phyloP scores from a whole-genome alignment of 2,329 filamentous ascomycete genomes.

The Nemania sp. region DNA sequence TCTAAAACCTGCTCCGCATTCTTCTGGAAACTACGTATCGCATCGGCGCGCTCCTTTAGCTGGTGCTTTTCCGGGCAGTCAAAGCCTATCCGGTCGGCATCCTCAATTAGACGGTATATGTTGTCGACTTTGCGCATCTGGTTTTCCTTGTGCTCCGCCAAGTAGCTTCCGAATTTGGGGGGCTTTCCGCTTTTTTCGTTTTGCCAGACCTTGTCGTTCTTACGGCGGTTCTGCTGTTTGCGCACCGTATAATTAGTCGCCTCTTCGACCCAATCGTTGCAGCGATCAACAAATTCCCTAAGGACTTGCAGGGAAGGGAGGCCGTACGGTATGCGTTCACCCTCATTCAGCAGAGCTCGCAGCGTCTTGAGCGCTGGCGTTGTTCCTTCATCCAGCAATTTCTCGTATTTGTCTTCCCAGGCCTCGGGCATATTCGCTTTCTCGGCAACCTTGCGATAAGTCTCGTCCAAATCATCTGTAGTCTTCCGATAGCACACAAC shows the following conservation, averaged over 20 bases:
- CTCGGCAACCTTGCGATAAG: constrained; percentile 78
- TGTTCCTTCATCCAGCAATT: constrained; percentile 78
- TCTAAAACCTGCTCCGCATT: constrained; percentile 72
- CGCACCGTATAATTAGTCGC: constrained; percentile 94
- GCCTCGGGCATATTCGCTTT: constrained; percentile 82
- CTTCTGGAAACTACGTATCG: constrained; percentile 81
- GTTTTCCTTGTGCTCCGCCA: constrained; percentile 76
- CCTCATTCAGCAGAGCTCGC: constrained; percentile 83
- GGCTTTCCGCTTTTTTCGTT: constrained; percentile 71
- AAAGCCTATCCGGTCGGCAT: constrained; percentile 87
- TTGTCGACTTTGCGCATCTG: constrained; percentile 88
- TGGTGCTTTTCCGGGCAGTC: constrained; percentile 89
- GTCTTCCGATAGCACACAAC: constrained; percentile 76
- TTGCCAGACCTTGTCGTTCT: constrained; percentile 87
- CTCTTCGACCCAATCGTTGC: constrained; percentile 97
- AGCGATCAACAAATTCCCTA: constrained; percentile 88
- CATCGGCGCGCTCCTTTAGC: constrained; percentile 80
- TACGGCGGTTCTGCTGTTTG: constrained; percentile 95
- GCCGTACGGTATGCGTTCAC: constrained; percentile 92
- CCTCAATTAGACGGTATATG: constrained; percentile 79
- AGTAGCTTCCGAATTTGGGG: constrained; percentile 55
- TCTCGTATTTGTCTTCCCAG: constrained; percentile 90
- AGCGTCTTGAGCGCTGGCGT: constrained; percentile 85
- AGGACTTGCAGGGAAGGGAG: constrained; percentile 81
- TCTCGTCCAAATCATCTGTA: constrained; percentile 67